Evolutionary conservation across 139 green algal species (phyloP).

Genomic region (Limnomonas spitsbergensis): DNA sequence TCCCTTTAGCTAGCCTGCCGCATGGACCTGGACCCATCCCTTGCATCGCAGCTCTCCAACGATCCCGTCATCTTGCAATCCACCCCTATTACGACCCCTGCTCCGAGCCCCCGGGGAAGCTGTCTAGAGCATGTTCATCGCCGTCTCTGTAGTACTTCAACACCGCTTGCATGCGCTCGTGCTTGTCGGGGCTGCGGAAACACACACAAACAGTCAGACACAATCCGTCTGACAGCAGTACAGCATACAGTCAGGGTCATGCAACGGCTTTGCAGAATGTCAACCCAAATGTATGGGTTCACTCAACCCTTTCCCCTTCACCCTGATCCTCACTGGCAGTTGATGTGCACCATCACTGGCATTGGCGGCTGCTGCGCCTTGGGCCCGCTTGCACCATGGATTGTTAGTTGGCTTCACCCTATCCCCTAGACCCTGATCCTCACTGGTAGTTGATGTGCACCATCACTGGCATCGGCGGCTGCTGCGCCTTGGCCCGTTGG

Average conservation of each 20-base stretch:
- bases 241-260: too few species aligned
- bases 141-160: slow-evolving; percentile 54
- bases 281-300: too few species aligned
- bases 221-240: too few species aligned
- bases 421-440: too few species aligned
- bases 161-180: slow-evolving; percentile 52
- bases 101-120: slow-evolving; percentile 65
- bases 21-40: too few species aligned
- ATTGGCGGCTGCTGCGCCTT: slow-evolving; percentile 49
- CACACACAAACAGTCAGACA: not conserved
- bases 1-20: too few species aligned
- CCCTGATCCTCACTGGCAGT: slow-evolving; percentile 38
- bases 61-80: too few species aligned
- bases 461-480: slow-evolving; percentile 63
- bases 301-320: too few species aligned
- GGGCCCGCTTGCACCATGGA: too few species aligned
- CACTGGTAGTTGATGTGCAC: slow-evolving; percentile 76
- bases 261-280: too few species aligned
- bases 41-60: too few species aligned
- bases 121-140: slow-evolving; percentile 50
- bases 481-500: slow-evolving; percentile 41
- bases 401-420: too few species aligned
- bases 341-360: slow-evolving; percentile 45
- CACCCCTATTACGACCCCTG: slow-evolving; percentile 33
- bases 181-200: slow-evolving; percentile 58